Evolutionary conservation across 208 protist species (phyloP).

Genomic region (Wallacemonas sp.): DNA sequence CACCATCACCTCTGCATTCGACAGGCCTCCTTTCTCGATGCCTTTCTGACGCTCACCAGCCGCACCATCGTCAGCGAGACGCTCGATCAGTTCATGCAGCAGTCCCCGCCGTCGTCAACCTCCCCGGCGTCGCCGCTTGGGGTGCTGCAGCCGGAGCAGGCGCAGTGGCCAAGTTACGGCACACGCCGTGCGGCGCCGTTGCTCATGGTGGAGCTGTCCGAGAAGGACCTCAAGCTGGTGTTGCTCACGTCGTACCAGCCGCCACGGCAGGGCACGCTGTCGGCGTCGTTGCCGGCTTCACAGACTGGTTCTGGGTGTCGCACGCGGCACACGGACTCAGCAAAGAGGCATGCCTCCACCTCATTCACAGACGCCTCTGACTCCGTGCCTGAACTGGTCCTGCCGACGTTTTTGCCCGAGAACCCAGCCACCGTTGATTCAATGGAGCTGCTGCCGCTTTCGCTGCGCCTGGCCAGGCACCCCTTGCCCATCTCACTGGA

Average conservation of each 20-base stretch:
- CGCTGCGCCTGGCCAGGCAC: constrained; percentile 17
- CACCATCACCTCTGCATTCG: background rate
- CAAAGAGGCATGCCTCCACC: no score
- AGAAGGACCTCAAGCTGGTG: background rate
- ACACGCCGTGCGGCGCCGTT: background rate
- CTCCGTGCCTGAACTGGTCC: background rate
- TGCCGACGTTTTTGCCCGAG: background rate
- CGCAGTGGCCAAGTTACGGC: background rate
- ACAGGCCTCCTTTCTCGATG: background rate
- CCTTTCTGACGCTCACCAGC: constrained; percentile 5
- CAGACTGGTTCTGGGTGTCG: no score
- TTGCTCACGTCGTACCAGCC: background rate
- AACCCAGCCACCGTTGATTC: background rate
- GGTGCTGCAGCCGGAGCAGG: background rate
- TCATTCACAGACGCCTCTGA: no score
- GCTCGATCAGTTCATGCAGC: background rate
- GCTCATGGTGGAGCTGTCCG: constrained; percentile 7
- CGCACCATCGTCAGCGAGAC: constrained; percentile 10
- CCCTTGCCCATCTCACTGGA: constrained; percentile 9
- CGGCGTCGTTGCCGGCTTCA: no score
- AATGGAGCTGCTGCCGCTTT: constrained; percentile 4
- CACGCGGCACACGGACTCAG: no score
- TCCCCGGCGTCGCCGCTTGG: background rate
- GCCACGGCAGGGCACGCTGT: background rate
- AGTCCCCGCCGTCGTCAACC: background rate